Evolutionary conservation across 768 basidiomycete species (phyloP).

Genomic region (Leccinum pellstonianum): DNA sequence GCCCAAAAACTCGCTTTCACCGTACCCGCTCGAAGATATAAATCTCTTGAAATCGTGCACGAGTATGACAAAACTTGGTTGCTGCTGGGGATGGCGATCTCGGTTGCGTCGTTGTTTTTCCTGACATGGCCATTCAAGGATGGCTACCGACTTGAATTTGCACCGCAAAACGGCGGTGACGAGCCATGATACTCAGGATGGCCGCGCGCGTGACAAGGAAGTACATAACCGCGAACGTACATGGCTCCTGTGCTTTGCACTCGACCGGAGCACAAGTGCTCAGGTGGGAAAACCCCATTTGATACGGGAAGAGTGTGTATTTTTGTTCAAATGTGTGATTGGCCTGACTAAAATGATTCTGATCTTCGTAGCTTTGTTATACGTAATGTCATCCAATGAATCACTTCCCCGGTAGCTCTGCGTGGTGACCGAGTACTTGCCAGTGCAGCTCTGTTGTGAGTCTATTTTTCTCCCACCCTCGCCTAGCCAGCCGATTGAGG

Average conservation of each 20-base stretch:
- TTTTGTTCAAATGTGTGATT: background rate
- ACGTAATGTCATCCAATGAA: slow-evolving; percentile 78
- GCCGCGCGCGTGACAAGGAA: slow-evolving; percentile 74
- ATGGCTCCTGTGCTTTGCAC: slow-evolving; percentile 84
- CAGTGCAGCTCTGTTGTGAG: slow-evolving; percentile 69
- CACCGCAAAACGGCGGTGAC: slow-evolving; percentile 75
- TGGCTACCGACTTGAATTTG: slow-evolving; percentile 94
- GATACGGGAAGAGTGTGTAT: slow-evolving; percentile 86
- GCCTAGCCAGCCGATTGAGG: background rate
- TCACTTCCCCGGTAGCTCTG: slow-evolving; percentile 57
- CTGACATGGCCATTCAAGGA: slow-evolving; percentile 46
- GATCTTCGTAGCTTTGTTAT: slow-evolving; percentile 68
- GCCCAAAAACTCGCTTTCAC: slow-evolving; percentile 89
- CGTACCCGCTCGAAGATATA: slow-evolving; percentile 84
- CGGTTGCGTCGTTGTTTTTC: background rate
- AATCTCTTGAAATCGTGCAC: slow-evolving; percentile 92
- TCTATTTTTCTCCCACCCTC: background rate
- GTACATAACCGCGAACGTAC: slow-evolving; percentile 93
- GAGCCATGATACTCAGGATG: slow-evolving; percentile 73
- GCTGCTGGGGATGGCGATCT: slow-evolving; percentile 78
- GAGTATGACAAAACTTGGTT: slow-evolving; percentile 97
- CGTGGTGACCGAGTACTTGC: slow-evolving; percentile 61
- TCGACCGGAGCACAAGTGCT: slow-evolving; percentile 88
- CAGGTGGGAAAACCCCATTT: slow-evolving; percentile 97
- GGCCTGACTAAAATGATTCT: background rate